Conservation (phyloP, 495 filamentous ascomycete genomes). For the Aspergillus affinis region DNA sequence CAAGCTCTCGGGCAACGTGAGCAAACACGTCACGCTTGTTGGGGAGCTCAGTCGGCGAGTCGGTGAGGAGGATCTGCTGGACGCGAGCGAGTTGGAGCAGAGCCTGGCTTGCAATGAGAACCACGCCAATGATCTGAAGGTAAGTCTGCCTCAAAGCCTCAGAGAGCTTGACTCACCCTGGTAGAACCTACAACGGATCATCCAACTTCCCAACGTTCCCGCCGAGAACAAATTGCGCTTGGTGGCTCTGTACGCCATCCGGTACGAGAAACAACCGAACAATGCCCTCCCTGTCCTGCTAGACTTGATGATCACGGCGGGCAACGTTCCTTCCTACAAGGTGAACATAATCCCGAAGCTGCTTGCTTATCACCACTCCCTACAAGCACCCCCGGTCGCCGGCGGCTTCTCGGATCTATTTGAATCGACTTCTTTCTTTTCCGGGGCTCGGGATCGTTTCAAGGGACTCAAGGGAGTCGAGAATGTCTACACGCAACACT, state of each 20-base stretch:
- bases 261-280: constrained; percentile 81
- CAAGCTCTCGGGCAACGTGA: constrained; percentile 94
- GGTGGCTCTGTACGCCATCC: constrained; percentile 87
- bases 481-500: constrained; percentile 98
- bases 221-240: constrained; percentile 79
- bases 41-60: constrained; percentile 88
- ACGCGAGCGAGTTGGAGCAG: constrained; percentile 95
- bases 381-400: constrained; percentile 68
- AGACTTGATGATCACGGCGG: constrained; percentile 78
- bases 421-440: constrained; percentile 88
- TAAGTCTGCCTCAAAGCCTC: constrained; percentile 31
- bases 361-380: constrained; percentile 76
- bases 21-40: constrained; percentile 95
- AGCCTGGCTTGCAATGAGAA: constrained; percentile 96
- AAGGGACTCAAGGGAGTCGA: constrained; percentile 96
- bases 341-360: constrained; percentile 75
- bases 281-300: constrained; percentile 78
- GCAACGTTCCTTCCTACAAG: constrained; percentile 67
- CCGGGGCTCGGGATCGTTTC: constrained; percentile 82
- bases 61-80: constrained; percentile 77
- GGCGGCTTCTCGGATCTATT: constrained; percentile 87
- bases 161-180: constrained; percentile 10
- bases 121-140: constrained; percentile 82
- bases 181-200: constrained; percentile 80
- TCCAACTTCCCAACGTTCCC: constrained; percentile 72